phyloP scores from a whole-genome alignment of 257 asterid genomes.

The Fraxinus anomala region DNA sequence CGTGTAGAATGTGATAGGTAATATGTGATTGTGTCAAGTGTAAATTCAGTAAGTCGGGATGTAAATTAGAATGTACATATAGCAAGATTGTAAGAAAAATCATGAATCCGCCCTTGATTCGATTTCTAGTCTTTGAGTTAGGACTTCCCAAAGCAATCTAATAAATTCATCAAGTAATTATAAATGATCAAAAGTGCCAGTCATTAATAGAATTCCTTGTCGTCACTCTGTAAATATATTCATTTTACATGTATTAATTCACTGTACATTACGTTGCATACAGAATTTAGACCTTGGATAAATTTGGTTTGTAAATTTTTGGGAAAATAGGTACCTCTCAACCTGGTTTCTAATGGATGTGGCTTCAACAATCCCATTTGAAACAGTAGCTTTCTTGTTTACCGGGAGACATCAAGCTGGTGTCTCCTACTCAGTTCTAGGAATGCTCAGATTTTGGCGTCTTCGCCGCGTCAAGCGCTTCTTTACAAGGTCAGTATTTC shows the following conservation, averaged over 20 bases:
- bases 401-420: conserved; percentile 61
- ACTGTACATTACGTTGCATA: conserved; percentile 5
- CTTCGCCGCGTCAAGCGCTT: conserved; percentile 78
- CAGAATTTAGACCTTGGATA: not conserved
- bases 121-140: too few relatives aligned
- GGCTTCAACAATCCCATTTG: conserved; percentile 87
- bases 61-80: too few relatives aligned
- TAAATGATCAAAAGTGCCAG: not conserved
- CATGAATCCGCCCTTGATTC: too few relatives aligned
- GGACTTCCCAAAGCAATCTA: not conserved
- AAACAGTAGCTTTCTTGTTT: conserved; percentile 56
- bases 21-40: too few relatives aligned
- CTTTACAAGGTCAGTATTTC: conserved; percentile 60
- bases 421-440: conserved; percentile 67
- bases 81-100: too few relatives aligned
- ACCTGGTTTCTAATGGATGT: conserved; percentile 96
- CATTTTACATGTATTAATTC: too few relatives aligned
- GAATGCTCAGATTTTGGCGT: conserved; percentile 92
- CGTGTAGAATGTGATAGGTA: too few relatives aligned
- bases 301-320: not conserved
- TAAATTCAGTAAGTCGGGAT: too few relatives aligned
- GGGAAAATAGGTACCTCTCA: conserved; percentile 60
- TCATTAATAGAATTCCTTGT: too few relatives aligned
- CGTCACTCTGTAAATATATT: too few relatives aligned
- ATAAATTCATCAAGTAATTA: not conserved